Base-by-base conservation (phyloP, 140 eudicot genomes). In the Anethum foeniculum region DNA sequence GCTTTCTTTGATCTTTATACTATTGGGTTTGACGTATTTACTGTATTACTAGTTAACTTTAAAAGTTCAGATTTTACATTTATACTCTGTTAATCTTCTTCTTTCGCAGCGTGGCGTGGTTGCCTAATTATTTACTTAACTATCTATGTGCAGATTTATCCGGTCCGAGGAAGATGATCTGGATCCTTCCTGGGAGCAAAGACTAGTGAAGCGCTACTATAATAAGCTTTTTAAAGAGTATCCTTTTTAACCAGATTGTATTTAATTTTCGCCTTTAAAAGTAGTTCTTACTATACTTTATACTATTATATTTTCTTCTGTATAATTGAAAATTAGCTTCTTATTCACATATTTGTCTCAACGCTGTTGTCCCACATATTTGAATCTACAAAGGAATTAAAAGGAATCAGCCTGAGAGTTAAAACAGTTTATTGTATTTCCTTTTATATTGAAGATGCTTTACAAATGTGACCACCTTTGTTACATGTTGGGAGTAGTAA, bases 201-300 rank as follows among this genome's bases (percentile, higher is more conserved):
- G 90, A 88, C 90, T 94, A 80, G 99, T 94, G 86, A 94, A 92
- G 88, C 97, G 99, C 74, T 94, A 94, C 88, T 94, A 94, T 86
- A 91, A 87, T 87, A 94, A 94, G 92, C 99, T 94, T 68, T 94
- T 94, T 62, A 94, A 92, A 85, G 99, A 94, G 97, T 94, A 92
- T 94, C 96, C 97, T 92, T 90, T 83, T 41, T 18, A 88, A 86
- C 38, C 30, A 23, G 25, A 34, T 27, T 7, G 0, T 25, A 9
- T 23, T 9, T 48, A 75, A 19, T 23, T 38, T 71, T 38, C 1
- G 51, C 13, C 15, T 30, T 58, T 58, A 2, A 23, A 54, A n/a
- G 30, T 9, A 27, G 28, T 56, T 56, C 67, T 58, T n/a, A 2
- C 67, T 23, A 23, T n/a, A 58, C 9, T 7, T 19, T 58, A n/a